Base-by-base conservation (phyloP, 2,329 filamentous ascomycete species). In the Fusarium irregulare region DNA sequence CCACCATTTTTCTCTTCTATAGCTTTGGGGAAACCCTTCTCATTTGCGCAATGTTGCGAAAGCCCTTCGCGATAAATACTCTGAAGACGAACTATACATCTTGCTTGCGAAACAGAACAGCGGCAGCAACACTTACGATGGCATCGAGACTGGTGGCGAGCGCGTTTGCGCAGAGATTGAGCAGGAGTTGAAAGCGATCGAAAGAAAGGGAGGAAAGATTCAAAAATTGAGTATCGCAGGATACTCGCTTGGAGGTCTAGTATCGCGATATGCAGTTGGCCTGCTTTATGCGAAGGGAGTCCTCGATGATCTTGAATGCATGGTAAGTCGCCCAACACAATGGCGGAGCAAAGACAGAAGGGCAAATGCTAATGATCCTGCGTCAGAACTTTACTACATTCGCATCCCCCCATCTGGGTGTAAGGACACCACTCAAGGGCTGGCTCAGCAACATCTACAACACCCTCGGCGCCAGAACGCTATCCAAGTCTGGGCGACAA, bases 351-450 rank as follows among this genome's bases (percentile, higher is more conserved):
- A 37, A 28, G 21, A n/a, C 21, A 20, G 46, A 10, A 3, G 47
- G 12, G n/a, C 20, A 9, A 62, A 34, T 44, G 30, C 68, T 75
- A 50, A 75, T 59, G n/a, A 28, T 47, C 45, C 34, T 32, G 44
- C 14, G 13, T 49, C 67, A 91, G 87, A 98, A 97, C 83, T 98
- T 98, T 80, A 93, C 92, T 4, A 97, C 94, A 2, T 98, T 98
- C 80, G 95, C 92, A 7, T 91, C 92, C 32, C 95, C 92, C 25
- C 92, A 94, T 80, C 85, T 94, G 10, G 92, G 92, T n/a, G 91
- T 92, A 3, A 85, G 91, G 51, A 88, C 89, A 2, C 92, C 92
- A 2, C 80, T 90, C 45, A 88, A 87, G 48, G 92, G 92, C 18
- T 86, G 87, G 81, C 84, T 87, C 60, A 90, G 89, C 76, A 87